Evolutionary conservation across 2,329 filamentous ascomycete species (phyloP), one percentile per base, ranked within the genome.

Genomic region (Aspergillus phoenicis): DNA sequence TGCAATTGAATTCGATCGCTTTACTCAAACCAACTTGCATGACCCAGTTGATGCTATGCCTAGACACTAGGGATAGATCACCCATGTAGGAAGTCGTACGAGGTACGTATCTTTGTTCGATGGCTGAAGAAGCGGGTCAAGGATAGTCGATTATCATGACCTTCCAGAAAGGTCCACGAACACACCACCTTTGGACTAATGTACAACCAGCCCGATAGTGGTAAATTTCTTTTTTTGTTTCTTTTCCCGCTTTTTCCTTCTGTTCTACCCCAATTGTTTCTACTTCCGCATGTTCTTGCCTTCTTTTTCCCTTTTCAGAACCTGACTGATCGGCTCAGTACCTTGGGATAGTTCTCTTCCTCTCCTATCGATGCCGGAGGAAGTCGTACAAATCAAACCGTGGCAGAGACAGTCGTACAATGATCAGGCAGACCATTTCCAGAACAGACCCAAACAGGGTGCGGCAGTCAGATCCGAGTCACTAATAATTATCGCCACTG

Each of bases 401-500:
- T 45, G 26, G 4, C 39, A 28, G 8, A 20, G 22, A 7, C 6
- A 20, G 52, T 55, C 24, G 39, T 45, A 55, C 52, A 43, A 15
- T 43, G 8, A 33, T 28, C 28, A 47, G 39, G 28, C 22, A 26
- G 41, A 28, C 53, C 30, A 56, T 45, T 56, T 56, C 53, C 39
- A 56, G 39, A 38, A 47, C 15, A 28, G 24, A 33, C 28, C 47
- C 52, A 28, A 56, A 36, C 53, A 56, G 41, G 53, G 53, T 56
- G 26, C 53, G 39, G 53, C 53, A 45, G 53, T 56, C 53, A 56
- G 53, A 56, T 56, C 53, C 53, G 53, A 56, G 39, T 30, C 20
- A 45, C 53, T 56, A 36, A 56, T 33, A 39, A 56, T 56, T 45
- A 56, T 56, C 53, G 53, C 53, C 53, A 56, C 53, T 56, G 53